A percentile compares a stretch with the other conserved stretches of the same genome.
phyloP scores from a whole-genome alignment of 1,139 yeast genomes.

The Pichia sp. region DNA sequence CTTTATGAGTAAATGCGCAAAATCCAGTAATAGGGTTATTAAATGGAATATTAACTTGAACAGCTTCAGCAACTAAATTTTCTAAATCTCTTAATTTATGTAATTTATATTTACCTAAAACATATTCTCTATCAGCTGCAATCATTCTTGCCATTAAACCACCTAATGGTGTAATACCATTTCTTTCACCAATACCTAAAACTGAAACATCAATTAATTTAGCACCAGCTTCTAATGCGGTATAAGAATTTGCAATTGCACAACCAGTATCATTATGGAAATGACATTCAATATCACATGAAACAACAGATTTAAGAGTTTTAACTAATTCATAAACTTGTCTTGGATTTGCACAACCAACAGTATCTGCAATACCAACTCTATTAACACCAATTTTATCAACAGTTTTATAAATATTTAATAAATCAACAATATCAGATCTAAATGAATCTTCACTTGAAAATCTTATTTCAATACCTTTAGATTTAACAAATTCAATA shows the following conservation, averaged over 20 bases:
- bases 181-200: constrained; percentile 97
- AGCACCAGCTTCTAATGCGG: constrained; percentile 98
- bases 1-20: constrained; percentile 99
- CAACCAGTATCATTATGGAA: constrained; percentile 99
- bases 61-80: constrained; percentile 94
- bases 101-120: constrained; percentile 87
- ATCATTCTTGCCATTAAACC: constrained; percentile 99
- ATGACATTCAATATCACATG: constrained; percentile 97
- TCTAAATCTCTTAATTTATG: constrained; percentile 96
- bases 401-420: constrained; percentile 93
- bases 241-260: constrained; percentile 97
- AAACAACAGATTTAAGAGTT: constrained; percentile 87
- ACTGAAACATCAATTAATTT: constrained; percentile 91
- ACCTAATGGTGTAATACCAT: constrained; percentile 96
- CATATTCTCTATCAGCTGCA: constrained; percentile 97
- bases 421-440: constrained; percentile 90
- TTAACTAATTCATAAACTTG: constrained; percentile 96
- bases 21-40: constrained; percentile 98
- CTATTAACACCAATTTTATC: constrained; percentile 97
- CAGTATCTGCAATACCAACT: constrained; percentile 99
- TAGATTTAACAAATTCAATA: constrained; percentile 93
- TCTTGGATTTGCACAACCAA: constrained; percentile 98
- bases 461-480: constrained; percentile 95
- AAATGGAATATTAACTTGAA: constrained; percentile 94
- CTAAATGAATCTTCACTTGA: constrained; percentile 97